phyloP scores from a whole-genome alignment of 345 rosid species.

The Pistacia integerrima region DNA sequence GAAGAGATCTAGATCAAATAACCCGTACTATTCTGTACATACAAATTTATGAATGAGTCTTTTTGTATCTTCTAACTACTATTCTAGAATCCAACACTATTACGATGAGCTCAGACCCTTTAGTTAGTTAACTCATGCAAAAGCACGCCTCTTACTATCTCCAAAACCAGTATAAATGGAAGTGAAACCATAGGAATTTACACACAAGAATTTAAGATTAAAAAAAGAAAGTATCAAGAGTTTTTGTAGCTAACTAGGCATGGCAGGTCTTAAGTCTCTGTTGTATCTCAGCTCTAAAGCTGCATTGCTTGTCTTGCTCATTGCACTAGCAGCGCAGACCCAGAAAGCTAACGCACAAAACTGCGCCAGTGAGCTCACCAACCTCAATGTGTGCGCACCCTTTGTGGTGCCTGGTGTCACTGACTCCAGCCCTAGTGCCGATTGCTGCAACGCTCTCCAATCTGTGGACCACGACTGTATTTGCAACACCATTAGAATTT shows the following conservation, averaged over 20 bases:
- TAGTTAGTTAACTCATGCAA: conserved; percentile 32
- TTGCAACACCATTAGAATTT: conserved; percentile 80
- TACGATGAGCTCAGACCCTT: not conserved
- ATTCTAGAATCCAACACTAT: conserved; percentile 13
- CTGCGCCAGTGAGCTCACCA: conserved; percentile 58
- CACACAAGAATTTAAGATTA: not conserved
- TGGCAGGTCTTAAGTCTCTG: conserved; percentile 23
- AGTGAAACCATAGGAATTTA: not conserved
- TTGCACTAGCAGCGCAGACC: conserved; percentile 32
- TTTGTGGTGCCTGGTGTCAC: conserved; percentile 67
- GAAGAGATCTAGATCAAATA: not conserved
- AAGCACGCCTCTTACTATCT: not conserved
- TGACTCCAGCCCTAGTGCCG: conserved; percentile 41
- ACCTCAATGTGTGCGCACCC: conserved; percentile 67
- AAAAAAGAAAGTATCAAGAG: not conserved
- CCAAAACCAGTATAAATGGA: conserved; percentile 24
- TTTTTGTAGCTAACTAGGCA: not conserved
- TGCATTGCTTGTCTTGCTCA: conserved; percentile 29
- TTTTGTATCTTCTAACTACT: not conserved
- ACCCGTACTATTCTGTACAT: not conserved
- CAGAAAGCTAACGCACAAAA: conserved; percentile 41
- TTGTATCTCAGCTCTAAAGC: conserved; percentile 6
- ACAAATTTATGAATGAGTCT: no score
- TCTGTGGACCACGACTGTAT: conserved; percentile 65
- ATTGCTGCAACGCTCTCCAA: conserved; percentile 66